Percentiles rank a stretch among this genome's conserved stretches.
These are phyloP conservation scores for Xylariaceae sp. DNA, from an alignment of 2,329 filamentous ascomycete genomes.

Conservation along the genomic window DNA sequence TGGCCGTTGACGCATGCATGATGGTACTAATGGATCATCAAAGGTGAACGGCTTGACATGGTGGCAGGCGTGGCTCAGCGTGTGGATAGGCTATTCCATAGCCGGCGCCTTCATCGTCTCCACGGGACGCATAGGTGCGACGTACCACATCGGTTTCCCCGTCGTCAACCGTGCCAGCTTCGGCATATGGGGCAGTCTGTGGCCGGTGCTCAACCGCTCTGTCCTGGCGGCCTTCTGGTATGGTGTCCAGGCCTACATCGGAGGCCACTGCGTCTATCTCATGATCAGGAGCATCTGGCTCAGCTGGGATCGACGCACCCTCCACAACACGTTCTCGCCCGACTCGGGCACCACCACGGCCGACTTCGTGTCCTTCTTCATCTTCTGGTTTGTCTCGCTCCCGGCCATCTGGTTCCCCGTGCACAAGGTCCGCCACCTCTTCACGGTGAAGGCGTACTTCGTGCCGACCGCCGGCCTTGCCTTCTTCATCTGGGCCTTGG, in stretches of 20 bases:
- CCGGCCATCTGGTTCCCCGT: constrained; percentile 88
- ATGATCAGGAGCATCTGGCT: constrained; percentile 87
- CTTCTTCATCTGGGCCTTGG: constrained; percentile 83
- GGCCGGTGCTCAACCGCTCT: constrained; percentile 86
- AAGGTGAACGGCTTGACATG: constrained; percentile 62
- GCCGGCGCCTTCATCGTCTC: constrained; percentile 68
- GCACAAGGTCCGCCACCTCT: constrained; percentile 81
- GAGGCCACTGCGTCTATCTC: constrained; percentile 75
- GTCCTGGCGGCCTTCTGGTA: constrained; percentile 86
- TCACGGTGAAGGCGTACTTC: constrained; percentile 82
- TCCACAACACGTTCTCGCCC: constrained; percentile 61
- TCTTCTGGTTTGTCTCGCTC: constrained; percentile 77
- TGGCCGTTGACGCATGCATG: too few species aligned
- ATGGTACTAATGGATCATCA: neutral
- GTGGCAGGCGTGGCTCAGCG: constrained; percentile 89
- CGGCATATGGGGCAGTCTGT: constrained; percentile 82
- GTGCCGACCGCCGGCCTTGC: constrained; percentile 78
- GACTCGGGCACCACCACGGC: constrained; percentile 67
- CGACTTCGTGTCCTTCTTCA: constrained; percentile 74
- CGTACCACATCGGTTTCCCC: constrained; percentile 86
- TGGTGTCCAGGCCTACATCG: constrained; percentile 80
- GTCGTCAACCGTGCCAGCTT: constrained; percentile 74
- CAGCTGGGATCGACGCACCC: constrained; percentile 52
- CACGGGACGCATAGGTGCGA: constrained; percentile 78
- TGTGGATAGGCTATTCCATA: constrained; percentile 80